Evolutionary conservation across 768 basidiomycete genomes (phyloP).

Genomic region (Tricholoma furcatifolium): DNA sequence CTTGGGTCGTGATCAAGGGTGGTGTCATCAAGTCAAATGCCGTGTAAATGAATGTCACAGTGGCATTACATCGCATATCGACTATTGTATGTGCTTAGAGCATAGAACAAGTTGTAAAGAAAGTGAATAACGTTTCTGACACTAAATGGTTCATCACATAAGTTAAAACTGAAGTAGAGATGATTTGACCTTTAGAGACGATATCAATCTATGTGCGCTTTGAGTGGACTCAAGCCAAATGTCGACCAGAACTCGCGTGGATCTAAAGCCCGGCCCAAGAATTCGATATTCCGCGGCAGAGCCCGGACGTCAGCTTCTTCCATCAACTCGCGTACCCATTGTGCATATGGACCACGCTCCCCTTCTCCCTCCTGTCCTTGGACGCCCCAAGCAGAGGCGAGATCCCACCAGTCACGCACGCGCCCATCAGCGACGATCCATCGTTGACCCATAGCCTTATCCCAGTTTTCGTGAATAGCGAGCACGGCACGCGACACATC

Average conservation of each 20-base stretch:
- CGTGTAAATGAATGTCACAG: not conserved
- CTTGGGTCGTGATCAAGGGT: conserved; percentile 31
- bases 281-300: conserved; percentile 48
- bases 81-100: not conserved
- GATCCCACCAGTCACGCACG: conserved; percentile 70
- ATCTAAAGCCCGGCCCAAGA: conserved; percentile 54
- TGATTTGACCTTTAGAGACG: no score
- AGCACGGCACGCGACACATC: conserved; percentile 61
- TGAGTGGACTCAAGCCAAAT: conserved; percentile 43
- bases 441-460: conserved; percentile 46
- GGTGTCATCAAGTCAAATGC: conserved; percentile 11
- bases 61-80: not conserved
- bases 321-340: conserved; percentile 63
- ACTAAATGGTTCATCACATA: no score
- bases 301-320: conserved; percentile 45
- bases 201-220: conserved; percentile 29
- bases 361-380: conserved; percentile 10
- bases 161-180: no score
- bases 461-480: conserved; percentile 48
- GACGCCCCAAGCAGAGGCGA: conserved; percentile 53
- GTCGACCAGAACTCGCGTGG: conserved; percentile 60
- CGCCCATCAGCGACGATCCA: conserved; percentile 57
- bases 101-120: no score
- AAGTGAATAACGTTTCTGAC: no score
- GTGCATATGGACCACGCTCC: conserved; percentile 36